These are phyloP conservation scores for Botrytis elliptica DNA, from an alignment of 2,329 filamentous ascomycete species.

Conservation along the genomic window DNA sequence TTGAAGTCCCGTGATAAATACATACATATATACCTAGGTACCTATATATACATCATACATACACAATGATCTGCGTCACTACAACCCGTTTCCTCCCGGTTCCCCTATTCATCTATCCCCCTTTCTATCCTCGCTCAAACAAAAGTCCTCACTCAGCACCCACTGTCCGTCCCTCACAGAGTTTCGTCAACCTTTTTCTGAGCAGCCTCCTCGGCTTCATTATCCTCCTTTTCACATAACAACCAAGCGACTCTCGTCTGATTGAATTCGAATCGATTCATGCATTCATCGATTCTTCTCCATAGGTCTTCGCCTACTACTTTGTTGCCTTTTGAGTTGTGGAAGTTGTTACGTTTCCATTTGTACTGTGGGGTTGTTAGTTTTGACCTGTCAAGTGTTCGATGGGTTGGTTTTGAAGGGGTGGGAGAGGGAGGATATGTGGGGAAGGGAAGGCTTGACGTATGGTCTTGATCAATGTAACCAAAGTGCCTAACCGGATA, in stretches of 20 bases:
- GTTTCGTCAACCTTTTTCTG: not conserved
- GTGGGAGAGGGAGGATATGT: too few species aligned
- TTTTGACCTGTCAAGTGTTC: not conserved
- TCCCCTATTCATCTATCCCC: not conserved
- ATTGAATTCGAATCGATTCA: conserved; percentile 10
- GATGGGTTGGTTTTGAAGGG: not conserved
- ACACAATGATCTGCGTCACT: not conserved
- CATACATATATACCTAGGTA: not conserved
- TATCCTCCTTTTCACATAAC: conserved; percentile 16
- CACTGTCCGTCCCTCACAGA: not conserved
- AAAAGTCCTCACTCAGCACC: not conserved
- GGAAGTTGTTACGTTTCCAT: conserved; percentile 20
- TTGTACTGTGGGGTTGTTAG: conserved; percentile 16
- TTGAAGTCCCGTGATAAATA: not conserved
- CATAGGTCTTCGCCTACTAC: conserved; percentile 14
- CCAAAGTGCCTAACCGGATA: not conserved
- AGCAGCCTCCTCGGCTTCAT: conserved; percentile 8
- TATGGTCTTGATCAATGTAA: not conserved
- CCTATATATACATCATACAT: not conserved
- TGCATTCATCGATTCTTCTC: conserved; percentile 9
- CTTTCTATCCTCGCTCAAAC: not conserved
- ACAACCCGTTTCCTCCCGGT: not conserved
- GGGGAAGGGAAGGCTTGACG: too few species aligned
- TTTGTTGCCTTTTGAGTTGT: conserved; percentile 14
- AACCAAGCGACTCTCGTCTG: conserved; percentile 18